Base-by-base conservation (phyloP, 2,329 filamentous ascomycete genomes). In the Pleomassaria siparia region DNA sequence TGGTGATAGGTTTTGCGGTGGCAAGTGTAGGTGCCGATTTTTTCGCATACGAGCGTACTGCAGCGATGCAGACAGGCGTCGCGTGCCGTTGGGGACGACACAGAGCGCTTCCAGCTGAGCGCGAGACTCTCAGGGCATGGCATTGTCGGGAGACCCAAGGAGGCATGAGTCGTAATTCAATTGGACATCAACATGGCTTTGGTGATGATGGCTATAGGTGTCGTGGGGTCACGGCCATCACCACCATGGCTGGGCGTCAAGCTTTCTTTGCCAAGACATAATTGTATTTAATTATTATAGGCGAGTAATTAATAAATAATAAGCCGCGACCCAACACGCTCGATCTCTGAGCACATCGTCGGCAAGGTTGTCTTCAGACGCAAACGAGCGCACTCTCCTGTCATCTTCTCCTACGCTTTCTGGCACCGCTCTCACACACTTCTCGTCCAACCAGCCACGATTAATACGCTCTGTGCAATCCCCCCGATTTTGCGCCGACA, bases 141-240 rank as follows among this genome's bases (percentile, higher is more conserved):
- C 62, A 67, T 63, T 53, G 58, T 46, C 56, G 63, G 35, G 58
- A 48, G 49, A 56, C 56, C 61, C 60, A 48, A 45, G 54, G 60
- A 62, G 55, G 57, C 65, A 69, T 68, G 51, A 50, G 60, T 54
- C 49, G 54, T 41, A 39, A 50, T 28, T 62, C 62, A 66, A 56
- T 63, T 51, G 57, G 54, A 42, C 56, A 57, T 62, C 55, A 47
- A 43, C 30, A 29, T 26, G 32, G 24, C 20, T 7, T 25, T 37
- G 35, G 18, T 7, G 3, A 20, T 37, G 18, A 20, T 37, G 18
- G 29, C 29, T 32, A n/a, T n/a, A n/a, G 29, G 5, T 5, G 18
- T 37, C 6, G 35, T 12, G 20, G n/a, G 35, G 35, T 22, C 35
- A 22, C 35, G 6, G 3, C 35, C 13, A 13, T 15, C 9, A 13